phyloP scores from a whole-genome alignment of 768 basidiomycete species.

The Calocybe indica region DNA sequence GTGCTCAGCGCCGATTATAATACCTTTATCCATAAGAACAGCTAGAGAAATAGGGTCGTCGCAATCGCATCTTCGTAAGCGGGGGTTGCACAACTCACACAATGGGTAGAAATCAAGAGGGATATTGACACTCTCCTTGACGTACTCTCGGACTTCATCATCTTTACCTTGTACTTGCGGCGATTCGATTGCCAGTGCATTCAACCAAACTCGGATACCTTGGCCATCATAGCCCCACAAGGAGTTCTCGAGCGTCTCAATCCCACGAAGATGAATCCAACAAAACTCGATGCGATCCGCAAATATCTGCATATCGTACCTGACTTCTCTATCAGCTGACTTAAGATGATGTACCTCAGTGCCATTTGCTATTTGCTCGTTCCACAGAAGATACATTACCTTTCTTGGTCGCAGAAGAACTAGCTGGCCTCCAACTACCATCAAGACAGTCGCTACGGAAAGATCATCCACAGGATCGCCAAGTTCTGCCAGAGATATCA shows the following conservation, averaged over 20 bases:
- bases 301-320: conserved; percentile 95
- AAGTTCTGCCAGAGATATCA: conserved; percentile 50
- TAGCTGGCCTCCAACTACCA: conserved; percentile 91
- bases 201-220: conserved; percentile 89
- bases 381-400: conserved; percentile 29
- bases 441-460: conserved; percentile 88
- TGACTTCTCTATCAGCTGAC: conserved; percentile 85
- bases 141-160: conserved; percentile 34
- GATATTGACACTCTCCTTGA: conserved; percentile 92
- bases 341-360: conserved; percentile 18
- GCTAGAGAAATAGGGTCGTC: conserved; percentile 40
- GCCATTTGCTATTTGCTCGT: neutral
- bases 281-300: conserved; percentile 98
- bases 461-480: conserved; percentile 94
- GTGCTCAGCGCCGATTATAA: conserved; percentile 93
- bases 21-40: conserved; percentile 97
- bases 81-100: conserved; percentile 47
- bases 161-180: conserved; percentile 29
- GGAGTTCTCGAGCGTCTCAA: conserved; percentile 92
- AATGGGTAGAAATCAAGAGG: conserved; percentile 92
- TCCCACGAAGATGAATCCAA: conserved; percentile 95
- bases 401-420: conserved; percentile 87
- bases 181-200: conserved; percentile 86
- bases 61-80: neutral
- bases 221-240: conserved; percentile 95